These are phyloP conservation scores for Verticillium nonalfalfae DNA, from an alignment of 2,329 filamentous ascomycete species.

Conservation along the genomic window DNA sequence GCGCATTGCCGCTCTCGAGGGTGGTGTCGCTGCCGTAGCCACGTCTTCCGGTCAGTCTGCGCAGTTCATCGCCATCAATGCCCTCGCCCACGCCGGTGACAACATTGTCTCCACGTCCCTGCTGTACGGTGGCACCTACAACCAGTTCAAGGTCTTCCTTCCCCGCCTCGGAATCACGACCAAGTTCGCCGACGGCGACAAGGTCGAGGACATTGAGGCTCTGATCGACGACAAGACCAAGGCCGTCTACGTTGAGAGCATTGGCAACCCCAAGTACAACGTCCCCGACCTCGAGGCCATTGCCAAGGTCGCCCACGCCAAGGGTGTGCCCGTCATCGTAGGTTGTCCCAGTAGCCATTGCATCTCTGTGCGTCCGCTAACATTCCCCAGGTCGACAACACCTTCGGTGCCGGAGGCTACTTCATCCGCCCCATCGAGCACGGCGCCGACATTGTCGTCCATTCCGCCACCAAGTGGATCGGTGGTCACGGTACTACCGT, in stretches of 20 bases:
- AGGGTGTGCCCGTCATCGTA: slow-evolving; percentile 60
- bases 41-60: slow-evolving; percentile 83
- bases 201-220: slow-evolving; percentile 68
- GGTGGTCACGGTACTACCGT: slow-evolving; percentile 92
- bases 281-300: slow-evolving; percentile 87
- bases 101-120: slow-evolving; percentile 91
- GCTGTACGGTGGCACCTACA: slow-evolving; percentile 93
- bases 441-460: slow-evolving; percentile 88
- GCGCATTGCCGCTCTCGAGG: slow-evolving; percentile 90
- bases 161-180: slow-evolving; percentile 81
- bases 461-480: slow-evolving; percentile 96
- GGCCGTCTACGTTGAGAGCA: slow-evolving; percentile 85
- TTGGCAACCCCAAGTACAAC: slow-evolving; percentile 91
- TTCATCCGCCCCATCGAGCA: slow-evolving; percentile 81
- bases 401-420: slow-evolving; percentile 89
- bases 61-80: slow-evolving; percentile 82
- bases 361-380: neutral
- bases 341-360: slow-evolving; percentile 15
- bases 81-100: slow-evolving; percentile 81
- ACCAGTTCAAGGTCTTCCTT: slow-evolving; percentile 90
- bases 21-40: slow-evolving; percentile 80
- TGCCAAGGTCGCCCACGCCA: slow-evolving; percentile 66
- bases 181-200: slow-evolving; percentile 82
- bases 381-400: slow-evolving; percentile 70
- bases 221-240: slow-evolving; percentile 92